Base-by-base conservation (phyloP, 345 rosid species). In the Arabis hirsuta region DNA sequence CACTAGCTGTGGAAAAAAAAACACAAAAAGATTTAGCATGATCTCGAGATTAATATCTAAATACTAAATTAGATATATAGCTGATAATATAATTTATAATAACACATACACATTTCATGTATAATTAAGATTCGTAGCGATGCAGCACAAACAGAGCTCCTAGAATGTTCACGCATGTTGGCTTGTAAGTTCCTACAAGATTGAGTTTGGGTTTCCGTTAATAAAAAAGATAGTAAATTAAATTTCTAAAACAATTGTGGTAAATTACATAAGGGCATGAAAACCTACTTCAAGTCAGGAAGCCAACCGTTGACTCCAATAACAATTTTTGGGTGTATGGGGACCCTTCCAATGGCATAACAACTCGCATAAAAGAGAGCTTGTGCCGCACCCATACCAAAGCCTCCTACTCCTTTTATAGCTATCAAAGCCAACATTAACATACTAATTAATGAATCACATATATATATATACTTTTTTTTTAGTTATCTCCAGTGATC, bases 361-460 rank as follows among this genome's bases (percentile, higher is more conserved):
- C 82, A 85, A 5, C 81, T 82, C 32, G 88, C 86, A 38, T 87
- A 88, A 77, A 89, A 87, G 13, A 91, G 84, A 41, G 96, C 79
- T 32, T 78, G 70, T 51, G 96, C 88, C 44, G 87, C 91, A 57
- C 96, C 97, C 88, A 86, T 86, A 42, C 96, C 85, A 74, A 91
- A 79, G 44, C 96, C 96, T 75, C 92, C 97, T 41, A 91, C 68
- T 19, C 96, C 96, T 14, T 84, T 79, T 67, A 82, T 84, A 48
- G 89, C 96, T 89, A 82, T 44, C 75, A 55, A 57, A 44, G 47
- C 38, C 67, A 44, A 63, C 5, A 46, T 47, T 43, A 26, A 63
- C 2, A 12, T 63, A 8, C 26, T 12, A 43, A 36, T 16, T 12
- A 31, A 6, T 9, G n/a, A 62, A 36, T 9, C 8, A 9, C 8